Evolutionary conservation across 257 asterid genomes (phyloP), one percentile per base, ranked within the genome.

Genomic region (Scutellaria baicalensis): DNA sequence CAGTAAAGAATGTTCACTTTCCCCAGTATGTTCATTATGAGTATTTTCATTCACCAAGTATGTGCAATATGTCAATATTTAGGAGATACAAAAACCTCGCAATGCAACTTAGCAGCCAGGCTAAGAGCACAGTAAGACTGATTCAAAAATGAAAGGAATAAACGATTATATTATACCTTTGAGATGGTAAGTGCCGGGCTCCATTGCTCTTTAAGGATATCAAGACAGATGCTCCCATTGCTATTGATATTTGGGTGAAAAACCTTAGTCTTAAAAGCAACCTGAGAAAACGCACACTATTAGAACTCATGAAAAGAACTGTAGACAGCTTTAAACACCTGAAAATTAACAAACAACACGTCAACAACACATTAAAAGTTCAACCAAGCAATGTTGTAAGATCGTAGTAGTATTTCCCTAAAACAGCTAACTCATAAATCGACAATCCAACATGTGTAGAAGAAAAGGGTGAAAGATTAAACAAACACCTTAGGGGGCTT

Each of bases 161-260:
- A 48, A 21, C 45, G 17, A 39, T 18, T 27, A n/a, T 21, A 38
- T 14, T 12, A 45, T 51, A 64, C 84, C 81, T 79, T 79, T 2
- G 83, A 79, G 60, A 72, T 77, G 66, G 78, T 72, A 21, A 72
- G 75, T 11, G 78, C 81, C 3, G 75, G 78, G 75, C 78, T 72
- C 81, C 75, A 77, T 54, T 77, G 80, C 21, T 79, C 83, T 60
- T 79, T 70, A 31, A 78, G 77, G 66, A 79, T 79, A 70, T 79
- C 83, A 23, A 79, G 77, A 59, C 80, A 79, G 59, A 79, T 79
- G 65, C 80, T 78, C 49, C 82, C 82, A 56, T 78, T 72, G 20
- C 78, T 73, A 64, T 78, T 73, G 72, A 78, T 63, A 48, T 78
- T 78, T 14, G 82, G 78, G 20, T 72, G 82, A 58, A 72, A 78